phyloP scores from a whole-genome alignment of 116 monocot species.

The Posidonia oceanica region DNA sequence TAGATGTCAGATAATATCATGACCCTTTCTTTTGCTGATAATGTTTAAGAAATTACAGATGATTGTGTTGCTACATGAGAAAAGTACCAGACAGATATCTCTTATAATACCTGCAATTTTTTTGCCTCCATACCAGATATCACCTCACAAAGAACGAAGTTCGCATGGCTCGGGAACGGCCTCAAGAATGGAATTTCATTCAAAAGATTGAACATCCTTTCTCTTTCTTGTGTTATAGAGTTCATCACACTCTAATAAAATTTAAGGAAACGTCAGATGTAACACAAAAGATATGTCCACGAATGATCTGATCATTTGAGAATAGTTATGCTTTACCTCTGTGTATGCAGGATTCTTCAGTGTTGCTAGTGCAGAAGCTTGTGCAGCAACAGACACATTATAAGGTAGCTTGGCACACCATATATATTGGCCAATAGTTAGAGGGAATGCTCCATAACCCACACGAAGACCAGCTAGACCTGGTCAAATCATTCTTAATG shows the following conservation, averaged over 20 bases:
- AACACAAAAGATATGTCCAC: no score
- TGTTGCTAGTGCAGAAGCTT: slow-evolving; percentile 5
- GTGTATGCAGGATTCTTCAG: slow-evolving; percentile 4
- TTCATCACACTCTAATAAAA: slow-evolving; percentile 49
- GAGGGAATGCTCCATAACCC: slow-evolving; percentile 13
- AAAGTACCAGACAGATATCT: neutral
- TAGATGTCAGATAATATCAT: neutral
- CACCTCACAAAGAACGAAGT: slow-evolving; percentile 88
- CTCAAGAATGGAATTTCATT: slow-evolving; percentile 56
- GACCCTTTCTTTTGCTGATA: slow-evolving; percentile 23
- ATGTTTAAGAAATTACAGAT: neutral
- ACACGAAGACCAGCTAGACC: slow-evolving; percentile 11
- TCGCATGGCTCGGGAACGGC: slow-evolving; percentile 65
- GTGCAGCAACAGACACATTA: slow-evolving; percentile 8
- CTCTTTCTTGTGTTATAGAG: slow-evolving; percentile 61
- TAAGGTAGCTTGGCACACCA: slow-evolving; percentile 9
- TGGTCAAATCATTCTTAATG: neutral
- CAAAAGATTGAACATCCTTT: slow-evolving; percentile 53
- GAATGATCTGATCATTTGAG: no score
- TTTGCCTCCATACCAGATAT: slow-evolving; percentile 71
- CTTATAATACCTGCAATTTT: slow-evolving; percentile 12
- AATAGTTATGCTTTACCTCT: neutral
- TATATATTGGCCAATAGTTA: slow-evolving; percentile 2
- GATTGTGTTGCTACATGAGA: neutral
- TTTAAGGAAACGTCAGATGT: neutral